Conservation (phyloP, 2,329 filamentous ascomycete species). For the Ophiostoma triangulosporum region DNA sequence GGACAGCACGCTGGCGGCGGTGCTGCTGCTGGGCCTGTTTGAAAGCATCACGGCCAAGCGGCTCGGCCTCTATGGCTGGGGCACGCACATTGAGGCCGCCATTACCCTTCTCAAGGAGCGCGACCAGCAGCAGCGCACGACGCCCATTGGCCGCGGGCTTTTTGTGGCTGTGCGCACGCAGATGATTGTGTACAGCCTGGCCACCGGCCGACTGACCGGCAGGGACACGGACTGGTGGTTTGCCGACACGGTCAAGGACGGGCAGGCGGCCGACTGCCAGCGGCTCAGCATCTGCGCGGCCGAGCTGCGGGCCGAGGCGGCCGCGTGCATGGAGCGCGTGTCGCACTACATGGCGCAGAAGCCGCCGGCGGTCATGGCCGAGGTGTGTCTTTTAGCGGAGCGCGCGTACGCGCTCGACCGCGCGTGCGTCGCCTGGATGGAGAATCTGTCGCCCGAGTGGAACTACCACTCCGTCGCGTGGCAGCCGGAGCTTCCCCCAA, state of each 20-base stretch:
- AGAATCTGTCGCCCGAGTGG: slow-evolving; percentile 35
- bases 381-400: slow-evolving; percentile 37
- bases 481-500: slow-evolving; percentile 39
- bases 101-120: slow-evolving; percentile 45
- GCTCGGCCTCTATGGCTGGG: slow-evolving; percentile 44
- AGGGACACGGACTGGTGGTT: slow-evolving; percentile 50
- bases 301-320: slow-evolving; percentile 42
- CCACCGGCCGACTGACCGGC: slow-evolving; percentile 35
- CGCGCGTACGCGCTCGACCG: slow-evolving; percentile 38
- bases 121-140: slow-evolving; percentile 40
- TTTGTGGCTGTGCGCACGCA: slow-evolving; percentile 48
- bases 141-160: slow-evolving; percentile 38
- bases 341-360: not conserved
- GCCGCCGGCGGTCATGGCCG: slow-evolving; percentile 17
- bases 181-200: slow-evolving; percentile 46
- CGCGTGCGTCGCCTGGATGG: slow-evolving; percentile 38
- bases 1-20: slow-evolving; percentile 46
- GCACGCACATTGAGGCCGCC: slow-evolving; percentile 51
- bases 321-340: slow-evolving; percentile 15
- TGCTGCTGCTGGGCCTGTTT: slow-evolving; percentile 46
- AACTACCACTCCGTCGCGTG: slow-evolving; percentile 39
- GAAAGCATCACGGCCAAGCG: slow-evolving; percentile 46
- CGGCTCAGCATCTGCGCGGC: slow-evolving; percentile 39
- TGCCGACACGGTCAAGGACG: slow-evolving; percentile 35
- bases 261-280: slow-evolving; percentile 33